Evolutionary conservation across 2,329 filamentous ascomycete genomes (phyloP), one percentile per base, ranked within the genome.

Genomic region (Cercospora sp.): DNA sequence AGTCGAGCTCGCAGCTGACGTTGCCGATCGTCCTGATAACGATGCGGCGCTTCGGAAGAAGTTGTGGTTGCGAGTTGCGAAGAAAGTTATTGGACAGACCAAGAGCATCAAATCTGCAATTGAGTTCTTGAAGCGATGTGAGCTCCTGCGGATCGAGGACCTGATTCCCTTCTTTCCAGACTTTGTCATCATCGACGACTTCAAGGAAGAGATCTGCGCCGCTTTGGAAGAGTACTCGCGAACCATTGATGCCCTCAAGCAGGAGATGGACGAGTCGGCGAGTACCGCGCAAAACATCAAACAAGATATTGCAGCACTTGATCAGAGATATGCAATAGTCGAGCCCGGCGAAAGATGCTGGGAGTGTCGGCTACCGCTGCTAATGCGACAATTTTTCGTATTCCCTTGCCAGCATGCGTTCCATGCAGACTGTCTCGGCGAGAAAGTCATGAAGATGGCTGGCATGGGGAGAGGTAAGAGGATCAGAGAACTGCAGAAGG

Each of bases 341-440:
- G 94, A 97, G 78, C 94, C 95, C 0, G 95, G 95, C 0, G 95
- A 99, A 83, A 90, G 92, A 77, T 99, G 95, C 80, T 96, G 94
- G 81, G 88, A 91, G 2, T 99, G 95, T 77, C 88, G 89, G 0
- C 81, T 98, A 65, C 95, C 95, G 9, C 82, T 99, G 64, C 85
- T 99, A 16, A 94, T 91, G 76, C 84, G 94, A 64, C 94, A 97
- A 75, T 99, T 99, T 81, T 99, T 98, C 74, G 95, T 99, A 18
- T 99, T 99, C 73, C 95, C 95, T 0, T 99, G 95, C 79, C 95
- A 99, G 82, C 95, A 99, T 80, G 92, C 94, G 3, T 99, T 99
- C 77, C 95, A 99, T 79, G 94, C 92, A 51, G 95, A 99, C 78
- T 99, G 95, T 78, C 82, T 99, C 60, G 94, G 93, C 0, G 90